phyloP scores from a whole-genome alignment of 352 stramenopile genomes.

The Pythium volutum region DNA sequence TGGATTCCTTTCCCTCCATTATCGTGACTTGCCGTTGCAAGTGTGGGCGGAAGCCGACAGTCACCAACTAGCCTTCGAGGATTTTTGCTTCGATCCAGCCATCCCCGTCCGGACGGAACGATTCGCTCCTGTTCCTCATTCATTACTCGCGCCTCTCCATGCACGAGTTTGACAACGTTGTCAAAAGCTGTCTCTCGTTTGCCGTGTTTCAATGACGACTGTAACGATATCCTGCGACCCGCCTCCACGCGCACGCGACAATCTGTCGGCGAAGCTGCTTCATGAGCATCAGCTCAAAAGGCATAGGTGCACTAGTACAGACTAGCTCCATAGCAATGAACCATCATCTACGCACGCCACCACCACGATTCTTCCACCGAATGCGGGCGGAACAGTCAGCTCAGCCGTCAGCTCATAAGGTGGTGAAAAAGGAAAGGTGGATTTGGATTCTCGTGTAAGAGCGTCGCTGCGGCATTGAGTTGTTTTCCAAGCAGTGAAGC shows the following conservation, averaged over 20 bases:
- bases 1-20: too few relatives aligned
- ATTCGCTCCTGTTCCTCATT: neutral
- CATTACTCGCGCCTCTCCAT: constrained; percentile 9
- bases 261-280: neutral
- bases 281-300: neutral
- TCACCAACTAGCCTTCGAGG: neutral
- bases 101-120: neutral
- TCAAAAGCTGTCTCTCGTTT: neutral
- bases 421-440: neutral
- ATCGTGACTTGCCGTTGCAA: too few relatives aligned
- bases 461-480: too few relatives aligned
- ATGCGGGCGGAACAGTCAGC: constrained; percentile 1
- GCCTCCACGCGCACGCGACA: neutral
- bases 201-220: neutral
- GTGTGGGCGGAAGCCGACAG: too few relatives aligned
- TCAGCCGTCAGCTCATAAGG: neutral
- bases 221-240: neutral
- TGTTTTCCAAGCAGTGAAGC: too few relatives aligned
- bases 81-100: neutral
- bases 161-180: neutral
- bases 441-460: neutral
- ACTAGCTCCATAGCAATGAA: neutral
- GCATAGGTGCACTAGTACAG: too few relatives aligned
- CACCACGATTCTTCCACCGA: neutral
- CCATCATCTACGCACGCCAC: neutral